Evolutionary conservation across 2,329 filamentous ascomycete species (phyloP).

Genomic region (Aschersonia sp.): DNA sequence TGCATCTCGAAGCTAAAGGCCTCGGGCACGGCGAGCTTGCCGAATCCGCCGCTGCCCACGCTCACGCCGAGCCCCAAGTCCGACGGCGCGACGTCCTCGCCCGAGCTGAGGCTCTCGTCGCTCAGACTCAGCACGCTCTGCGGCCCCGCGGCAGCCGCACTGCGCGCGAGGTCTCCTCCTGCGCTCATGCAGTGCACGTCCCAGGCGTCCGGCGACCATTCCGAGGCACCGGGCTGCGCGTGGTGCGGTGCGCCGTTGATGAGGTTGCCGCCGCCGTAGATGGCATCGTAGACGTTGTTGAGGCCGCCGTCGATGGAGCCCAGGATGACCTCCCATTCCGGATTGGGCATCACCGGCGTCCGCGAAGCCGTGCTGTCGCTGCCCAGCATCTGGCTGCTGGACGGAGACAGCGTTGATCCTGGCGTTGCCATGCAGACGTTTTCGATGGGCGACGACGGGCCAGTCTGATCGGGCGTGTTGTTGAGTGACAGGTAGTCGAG

Average conservation of each 20-base stretch:
- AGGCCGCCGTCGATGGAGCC: constrained; percentile 67
- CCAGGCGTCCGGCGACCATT: constrained; percentile 45
- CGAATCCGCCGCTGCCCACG: constrained; percentile 20
- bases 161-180: constrained; percentile 29
- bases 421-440: constrained; percentile 25
- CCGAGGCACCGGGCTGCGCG: constrained; percentile 20
- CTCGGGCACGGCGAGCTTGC: constrained; percentile 10
- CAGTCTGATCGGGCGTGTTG: constrained; percentile 30
- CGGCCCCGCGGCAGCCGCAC: constrained; percentile 25
- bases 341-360: constrained; percentile 35
- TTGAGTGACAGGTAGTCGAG: constrained; percentile 45
- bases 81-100: constrained; percentile 32
- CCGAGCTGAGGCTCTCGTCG: constrained; percentile 42
- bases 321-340: constrained; percentile 73
- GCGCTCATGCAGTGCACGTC: constrained; percentile 36
- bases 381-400: constrained; percentile 1
- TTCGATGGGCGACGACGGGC: constrained; percentile 29
- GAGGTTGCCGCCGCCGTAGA: constrained; percentile 52
- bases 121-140: constrained; percentile 42
- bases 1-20: constrained; percentile 1
- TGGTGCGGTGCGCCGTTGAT: constrained; percentile 30
- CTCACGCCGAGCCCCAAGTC: constrained; percentile 25
- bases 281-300: constrained; percentile 72
- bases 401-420: not conserved
- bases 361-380: constrained; percentile 12